Base-by-base conservation (phyloP, 2,329 filamentous ascomycete genomes). In the Scleromitrula shiraiana region DNA sequence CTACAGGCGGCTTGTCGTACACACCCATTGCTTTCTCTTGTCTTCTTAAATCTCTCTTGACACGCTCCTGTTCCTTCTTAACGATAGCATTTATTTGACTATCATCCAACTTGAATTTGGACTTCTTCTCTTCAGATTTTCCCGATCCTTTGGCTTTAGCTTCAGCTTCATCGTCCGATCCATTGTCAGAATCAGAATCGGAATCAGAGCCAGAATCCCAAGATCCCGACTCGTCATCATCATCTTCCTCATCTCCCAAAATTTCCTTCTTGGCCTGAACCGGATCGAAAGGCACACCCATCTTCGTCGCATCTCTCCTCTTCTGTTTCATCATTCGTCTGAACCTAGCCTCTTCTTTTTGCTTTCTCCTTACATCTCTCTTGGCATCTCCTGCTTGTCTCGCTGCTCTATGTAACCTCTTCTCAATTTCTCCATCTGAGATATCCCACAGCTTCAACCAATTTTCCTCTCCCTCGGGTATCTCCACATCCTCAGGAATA, bases 381-480 rank as follows among this genome's bases (percentile, higher is more conserved):
- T 53, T 53, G 9, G 50, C 49, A 24, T 45, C 35, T 24, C 39
- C 51, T 33, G 57, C 60, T 24, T 49, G 45, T 26, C 54, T 55
- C 48, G 58, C 59, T 14, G 50, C 46, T 1, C 43, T 29, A 7
- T 46, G 47, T 17, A 65, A 27, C 26, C 64, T 47, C 38, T 56
- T 53, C 39, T 56, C 47, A 19, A 65, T 52, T 15, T 62, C 54
- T 19, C 57, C 52, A 49, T 65, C 63, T 5, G 55, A 50, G n/a
- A 65, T 53, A 53, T 65, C 63, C 61, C 62, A 66, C 26, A 65
- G 43, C 2, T 51, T 53, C 42, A 65, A 51, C 40, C 58, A 60
- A 51, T 65, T 56, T 41, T 63, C 55, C 49, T 66, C 63, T 15
- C 54, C 61, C 14, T 61, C 59, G 5, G 60, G 59, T 10, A 63